Conservation (phyloP, 2,329 filamentous ascomycete species). For the Phialemoniopsis sp. region DNA sequence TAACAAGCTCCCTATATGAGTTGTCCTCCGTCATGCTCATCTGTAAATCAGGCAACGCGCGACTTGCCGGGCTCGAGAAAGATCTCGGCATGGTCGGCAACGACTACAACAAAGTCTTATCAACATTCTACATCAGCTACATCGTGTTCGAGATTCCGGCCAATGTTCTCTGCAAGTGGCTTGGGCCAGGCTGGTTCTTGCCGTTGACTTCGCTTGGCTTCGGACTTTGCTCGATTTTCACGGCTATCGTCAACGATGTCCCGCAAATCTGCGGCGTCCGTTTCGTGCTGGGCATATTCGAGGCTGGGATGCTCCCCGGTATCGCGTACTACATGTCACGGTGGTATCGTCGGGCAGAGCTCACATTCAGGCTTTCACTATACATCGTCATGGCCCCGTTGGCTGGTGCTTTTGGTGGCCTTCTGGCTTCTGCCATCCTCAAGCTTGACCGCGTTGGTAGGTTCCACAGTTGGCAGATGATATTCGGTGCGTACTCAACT, state of each 20-base stretch:
- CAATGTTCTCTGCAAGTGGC: slow-evolving; percentile 65
- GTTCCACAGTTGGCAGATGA: too few relatives aligned
- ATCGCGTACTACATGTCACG: slow-evolving; percentile 70
- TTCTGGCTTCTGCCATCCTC: too few relatives aligned
- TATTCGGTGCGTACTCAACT: too few relatives aligned
- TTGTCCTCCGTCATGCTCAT: too few relatives aligned
- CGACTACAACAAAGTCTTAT: slow-evolving; percentile 66
- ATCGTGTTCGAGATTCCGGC: slow-evolving; percentile 68
- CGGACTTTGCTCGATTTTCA: slow-evolving; percentile 59
- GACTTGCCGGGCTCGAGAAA: slow-evolving; percentile 58
- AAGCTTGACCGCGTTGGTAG: too few relatives aligned
- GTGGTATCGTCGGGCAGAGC: slow-evolving; percentile 59
- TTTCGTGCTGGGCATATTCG: slow-evolving; percentile 64
- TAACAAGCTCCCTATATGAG: neutral
- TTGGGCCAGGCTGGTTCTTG: slow-evolving; percentile 70
- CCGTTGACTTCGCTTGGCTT: slow-evolving; percentile 59
- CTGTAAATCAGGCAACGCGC: slow-evolving; percentile 52
- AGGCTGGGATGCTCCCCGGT: slow-evolving; percentile 69
- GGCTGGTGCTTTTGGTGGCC: too few relatives aligned
- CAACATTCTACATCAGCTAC: slow-evolving; percentile 68
- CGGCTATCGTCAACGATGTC: slow-evolving; percentile 56
- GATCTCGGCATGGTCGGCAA: slow-evolving; percentile 57
- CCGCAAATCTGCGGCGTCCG: slow-evolving; percentile 50
- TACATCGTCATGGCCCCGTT: slow-evolving; percentile 50
- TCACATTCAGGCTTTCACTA: slow-evolving; percentile 54